phyloP scores from a whole-genome alignment of 2,329 filamentous ascomycete species.

The Cadophora malorum region DNA sequence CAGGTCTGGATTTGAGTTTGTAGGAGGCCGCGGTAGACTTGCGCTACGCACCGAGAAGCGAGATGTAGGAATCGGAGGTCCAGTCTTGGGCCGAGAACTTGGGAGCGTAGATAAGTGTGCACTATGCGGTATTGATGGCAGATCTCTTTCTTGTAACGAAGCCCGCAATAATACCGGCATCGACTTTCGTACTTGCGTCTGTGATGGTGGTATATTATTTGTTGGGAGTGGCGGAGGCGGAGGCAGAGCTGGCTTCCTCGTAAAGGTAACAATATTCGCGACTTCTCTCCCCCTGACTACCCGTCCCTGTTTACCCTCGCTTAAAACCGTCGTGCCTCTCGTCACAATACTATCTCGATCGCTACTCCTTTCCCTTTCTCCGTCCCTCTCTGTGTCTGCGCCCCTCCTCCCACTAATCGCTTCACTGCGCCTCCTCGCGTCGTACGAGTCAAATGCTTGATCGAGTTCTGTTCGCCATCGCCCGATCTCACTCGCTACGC shows the following conservation, averaged over 20 bases:
- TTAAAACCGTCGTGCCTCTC: conserved; percentile 17
- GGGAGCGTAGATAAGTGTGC: neutral
- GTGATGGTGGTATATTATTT: neutral
- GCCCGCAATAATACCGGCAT: neutral
- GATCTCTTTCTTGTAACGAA: neutral
- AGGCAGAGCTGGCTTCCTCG: conserved; percentile 11
- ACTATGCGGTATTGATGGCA: neutral
- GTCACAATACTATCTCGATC: conserved; percentile 1
- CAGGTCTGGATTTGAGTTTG: neutral
- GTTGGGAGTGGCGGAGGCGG: conserved; percentile 10
- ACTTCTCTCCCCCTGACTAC: conserved; percentile 25
- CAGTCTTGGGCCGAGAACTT: neutral
- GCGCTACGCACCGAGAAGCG: conserved; percentile 15
- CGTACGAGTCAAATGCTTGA: conserved; percentile 10
- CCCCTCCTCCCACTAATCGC: neutral
- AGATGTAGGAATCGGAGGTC: neutral
- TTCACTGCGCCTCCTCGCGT: conserved; percentile 4
- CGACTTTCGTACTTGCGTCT: neutral
- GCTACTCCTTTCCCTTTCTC: neutral
- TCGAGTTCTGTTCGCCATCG: conserved; percentile 7
- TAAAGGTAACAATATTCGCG: conserved; percentile 26
- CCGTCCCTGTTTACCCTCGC: conserved; percentile 17
- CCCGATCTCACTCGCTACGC: conserved; percentile 8
- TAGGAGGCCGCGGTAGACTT: neutral
- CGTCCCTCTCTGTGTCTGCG: neutral